These are phyloP conservation scores for Acer negundo DNA, from an alignment of 345 rosid genomes.

Conservation along the genomic window DNA sequence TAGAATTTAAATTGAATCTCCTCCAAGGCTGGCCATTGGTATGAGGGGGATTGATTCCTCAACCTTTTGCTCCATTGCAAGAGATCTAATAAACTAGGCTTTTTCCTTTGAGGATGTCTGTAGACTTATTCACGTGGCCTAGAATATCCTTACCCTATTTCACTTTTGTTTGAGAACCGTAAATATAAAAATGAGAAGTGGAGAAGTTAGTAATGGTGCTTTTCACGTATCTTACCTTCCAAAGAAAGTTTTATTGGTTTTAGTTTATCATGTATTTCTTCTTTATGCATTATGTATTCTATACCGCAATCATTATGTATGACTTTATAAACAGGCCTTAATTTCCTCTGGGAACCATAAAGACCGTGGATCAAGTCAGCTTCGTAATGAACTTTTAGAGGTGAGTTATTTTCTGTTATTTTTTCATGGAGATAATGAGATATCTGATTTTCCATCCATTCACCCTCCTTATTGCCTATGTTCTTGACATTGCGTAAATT, in stretches of 20 bases:
- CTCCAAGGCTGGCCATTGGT: background rate
- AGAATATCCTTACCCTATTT: background rate
- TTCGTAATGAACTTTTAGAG: constrained; percentile 73
- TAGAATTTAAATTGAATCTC: background rate
- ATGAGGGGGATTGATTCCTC: background rate
- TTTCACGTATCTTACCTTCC: background rate
- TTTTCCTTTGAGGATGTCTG: background rate
- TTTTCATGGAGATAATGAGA: background rate
- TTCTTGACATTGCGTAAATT: background rate
- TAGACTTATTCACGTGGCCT: background rate
- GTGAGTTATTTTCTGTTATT: constrained; percentile 41
- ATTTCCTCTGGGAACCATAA: constrained; percentile 48
- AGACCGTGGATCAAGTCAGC: constrained; percentile 43
- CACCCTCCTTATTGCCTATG: background rate
- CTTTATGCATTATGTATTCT: background rate
- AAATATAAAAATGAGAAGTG: background rate
- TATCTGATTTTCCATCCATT: background rate
- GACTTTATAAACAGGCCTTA: constrained; percentile 45
- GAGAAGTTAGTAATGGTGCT: background rate
- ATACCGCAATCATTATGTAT: background rate
- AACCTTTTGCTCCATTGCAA: background rate
- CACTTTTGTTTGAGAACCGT: background rate
- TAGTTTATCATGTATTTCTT: background rate
- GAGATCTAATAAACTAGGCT: background rate
- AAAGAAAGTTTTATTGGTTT: background rate